These are phyloP conservation scores for Colletotrichum noveboracense DNA, from an alignment of 2,329 filamentous ascomycete genomes.

Conservation along the genomic window DNA sequence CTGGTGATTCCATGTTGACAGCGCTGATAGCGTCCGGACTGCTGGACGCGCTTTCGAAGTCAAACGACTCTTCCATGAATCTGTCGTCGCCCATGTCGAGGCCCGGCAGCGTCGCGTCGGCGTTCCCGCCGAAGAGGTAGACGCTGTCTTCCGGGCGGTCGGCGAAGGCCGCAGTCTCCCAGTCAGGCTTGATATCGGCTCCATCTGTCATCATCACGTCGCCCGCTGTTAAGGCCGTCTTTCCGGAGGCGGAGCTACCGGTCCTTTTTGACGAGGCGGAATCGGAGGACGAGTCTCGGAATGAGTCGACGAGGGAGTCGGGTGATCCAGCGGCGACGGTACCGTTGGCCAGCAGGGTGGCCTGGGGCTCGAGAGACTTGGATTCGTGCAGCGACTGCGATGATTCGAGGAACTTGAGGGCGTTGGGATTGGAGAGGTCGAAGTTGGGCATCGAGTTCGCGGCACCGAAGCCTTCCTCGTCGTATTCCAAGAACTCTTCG, in stretches of 20 bases:
- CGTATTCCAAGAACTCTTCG: conserved; percentile 41
- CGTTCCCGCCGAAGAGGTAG: conserved; percentile 38
- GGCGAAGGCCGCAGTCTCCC: conserved; percentile 41
- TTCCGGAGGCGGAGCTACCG: conserved; percentile 50
- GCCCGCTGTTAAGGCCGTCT: conserved; percentile 43
- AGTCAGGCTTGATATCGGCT: conserved; percentile 45
- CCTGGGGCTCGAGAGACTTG: conserved; percentile 17
- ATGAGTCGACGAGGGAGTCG: conserved; percentile 46
- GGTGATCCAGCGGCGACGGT: conserved; percentile 43
- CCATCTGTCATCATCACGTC: conserved; percentile 51
- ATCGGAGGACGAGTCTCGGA: conserved; percentile 57
- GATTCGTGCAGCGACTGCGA: conserved; percentile 20
- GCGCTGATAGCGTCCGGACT: conserved; percentile 51
- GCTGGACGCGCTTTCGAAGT: conserved; percentile 64
- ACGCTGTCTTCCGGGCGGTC: conserved; percentile 38
- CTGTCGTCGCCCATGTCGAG: conserved; percentile 43
- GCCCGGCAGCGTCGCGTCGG: conserved; percentile 30
- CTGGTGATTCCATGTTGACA: conserved; percentile 45
- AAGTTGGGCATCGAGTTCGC: conserved; percentile 32
- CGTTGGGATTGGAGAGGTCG: conserved; percentile 42
- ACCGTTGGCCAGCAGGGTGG: conserved; percentile 20
- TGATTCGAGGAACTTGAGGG: conserved; percentile 36
- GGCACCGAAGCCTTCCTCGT: conserved; percentile 40
- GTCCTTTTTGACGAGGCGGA: conserved; percentile 56
- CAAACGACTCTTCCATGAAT: conserved; percentile 56